Evolutionary conservation across 2,329 filamentous ascomycete genomes (phyloP).

Genomic region (Penicillium thymicola): DNA sequence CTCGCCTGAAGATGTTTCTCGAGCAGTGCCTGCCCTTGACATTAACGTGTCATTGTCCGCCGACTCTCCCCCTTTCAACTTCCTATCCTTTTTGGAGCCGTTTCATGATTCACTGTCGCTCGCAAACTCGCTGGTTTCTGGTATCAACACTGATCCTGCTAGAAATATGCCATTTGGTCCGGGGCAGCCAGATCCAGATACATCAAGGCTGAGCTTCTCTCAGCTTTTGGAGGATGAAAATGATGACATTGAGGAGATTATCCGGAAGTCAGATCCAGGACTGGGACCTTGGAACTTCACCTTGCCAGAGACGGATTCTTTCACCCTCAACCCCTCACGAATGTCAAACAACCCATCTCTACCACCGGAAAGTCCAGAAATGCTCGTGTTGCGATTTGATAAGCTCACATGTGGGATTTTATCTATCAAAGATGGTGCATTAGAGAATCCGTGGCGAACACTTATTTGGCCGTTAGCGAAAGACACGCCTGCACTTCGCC

Average conservation of each 20-base stretch:
- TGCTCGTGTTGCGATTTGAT: conserved; percentile 62
- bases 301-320: conserved; percentile 37
- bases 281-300: conserved; percentile 38
- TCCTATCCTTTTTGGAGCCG: conserved; percentile 20
- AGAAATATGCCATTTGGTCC: not conserved
- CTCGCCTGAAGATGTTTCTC: conserved; percentile 3
- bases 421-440: conserved; percentile 66
- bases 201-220: conserved; percentile 30
- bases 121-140: conserved; percentile 12
- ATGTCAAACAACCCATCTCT: conserved; percentile 50
- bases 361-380: conserved; percentile 54
- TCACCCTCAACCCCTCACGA: conserved; percentile 34
- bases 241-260: conserved; percentile 56
- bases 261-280: conserved; percentile 39
- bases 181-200: conserved; percentile 6
- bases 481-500: conserved; percentile 62
- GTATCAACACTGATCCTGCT: not conserved
- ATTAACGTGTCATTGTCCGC: conserved; percentile 15
- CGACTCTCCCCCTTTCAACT: conserved; percentile 15
- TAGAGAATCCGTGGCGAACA: conserved; percentile 69
- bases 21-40: not conserved
- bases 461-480: conserved; percentile 66
- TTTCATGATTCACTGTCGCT: conserved; percentile 14
- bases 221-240: conserved; percentile 36
- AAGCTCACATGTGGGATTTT: conserved; percentile 66